Evolutionary conservation across 768 basidiomycete species (phyloP).

Genomic region (Amanita pallidorosea): DNA sequence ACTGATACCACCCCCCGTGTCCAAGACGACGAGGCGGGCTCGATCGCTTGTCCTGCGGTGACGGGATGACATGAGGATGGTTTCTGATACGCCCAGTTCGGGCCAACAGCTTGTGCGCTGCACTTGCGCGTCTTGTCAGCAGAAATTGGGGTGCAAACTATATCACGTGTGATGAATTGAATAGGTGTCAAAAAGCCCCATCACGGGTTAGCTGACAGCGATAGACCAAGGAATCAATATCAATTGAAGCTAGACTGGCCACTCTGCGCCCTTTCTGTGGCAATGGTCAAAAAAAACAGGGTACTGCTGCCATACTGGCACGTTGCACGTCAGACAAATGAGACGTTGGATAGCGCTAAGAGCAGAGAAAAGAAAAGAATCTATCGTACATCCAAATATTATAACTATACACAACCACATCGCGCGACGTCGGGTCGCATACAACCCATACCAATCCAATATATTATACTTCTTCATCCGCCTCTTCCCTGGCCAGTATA

Average conservation of each 20-base stretch:
- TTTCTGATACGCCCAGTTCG: neutral
- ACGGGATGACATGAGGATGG: neutral
- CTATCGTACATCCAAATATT: neutral
- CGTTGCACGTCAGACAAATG: too few species aligned
- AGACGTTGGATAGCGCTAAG: too few species aligned
- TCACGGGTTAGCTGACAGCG: neutral
- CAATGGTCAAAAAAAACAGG: neutral
- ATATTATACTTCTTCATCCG: neutral
- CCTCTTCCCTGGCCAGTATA: neutral
- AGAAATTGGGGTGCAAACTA: slow-evolving; percentile 4
- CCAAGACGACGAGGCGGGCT: too few species aligned
- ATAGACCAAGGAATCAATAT: neutral
- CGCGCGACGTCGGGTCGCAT: neutral
- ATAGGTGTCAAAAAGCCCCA: neutral
- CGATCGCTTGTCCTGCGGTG: too few species aligned
- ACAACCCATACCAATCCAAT: neutral
- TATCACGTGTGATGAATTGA: neutral
- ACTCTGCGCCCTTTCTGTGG: neutral
- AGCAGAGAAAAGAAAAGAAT: neutral
- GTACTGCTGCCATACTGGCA: neutral
- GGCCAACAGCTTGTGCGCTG: neutral
- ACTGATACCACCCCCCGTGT: too few species aligned
- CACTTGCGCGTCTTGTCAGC: neutral
- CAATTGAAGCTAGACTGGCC: neutral
- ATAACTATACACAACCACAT: too few species aligned